These are phyloP conservation scores for Lasiosphaeria miniovina DNA, from an alignment of 495 filamentous ascomycete genomes.

Conservation along the genomic window DNA sequence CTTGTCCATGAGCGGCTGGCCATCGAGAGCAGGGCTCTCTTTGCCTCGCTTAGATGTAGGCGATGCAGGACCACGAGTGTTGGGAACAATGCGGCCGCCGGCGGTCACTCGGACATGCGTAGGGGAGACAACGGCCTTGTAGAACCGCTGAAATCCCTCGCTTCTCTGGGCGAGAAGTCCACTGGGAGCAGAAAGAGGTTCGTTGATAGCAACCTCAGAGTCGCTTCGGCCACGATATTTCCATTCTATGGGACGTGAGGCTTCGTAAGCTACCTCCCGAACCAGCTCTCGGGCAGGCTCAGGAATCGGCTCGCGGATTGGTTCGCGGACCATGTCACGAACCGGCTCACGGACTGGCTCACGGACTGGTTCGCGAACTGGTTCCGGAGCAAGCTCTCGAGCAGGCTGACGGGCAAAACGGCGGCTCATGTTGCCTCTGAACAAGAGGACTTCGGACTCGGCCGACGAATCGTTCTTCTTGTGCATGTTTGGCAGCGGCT, in stretches of 20 bases:
- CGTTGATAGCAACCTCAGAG: slow-evolving; percentile 28
- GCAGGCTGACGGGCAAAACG: slow-evolving; percentile 13
- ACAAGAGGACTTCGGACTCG: slow-evolving; percentile 28
- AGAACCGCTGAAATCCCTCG: slow-evolving; percentile 56
- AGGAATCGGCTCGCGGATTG: slow-evolving; percentile 7
- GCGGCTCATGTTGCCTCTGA: slow-evolving; percentile 29
- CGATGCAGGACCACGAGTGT: slow-evolving; percentile 46
- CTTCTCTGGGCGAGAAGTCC: slow-evolving; percentile 44
- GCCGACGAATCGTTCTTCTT: slow-evolving; percentile 24
- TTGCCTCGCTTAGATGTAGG: slow-evolving; percentile 42
- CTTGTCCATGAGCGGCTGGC: slow-evolving; percentile 16
- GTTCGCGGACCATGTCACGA: not conserved
- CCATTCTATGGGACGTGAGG: slow-evolving; percentile 30
- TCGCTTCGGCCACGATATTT: slow-evolving; percentile 41
- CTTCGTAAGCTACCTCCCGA: slow-evolving; percentile 5
- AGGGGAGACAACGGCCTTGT: slow-evolving; percentile 53
- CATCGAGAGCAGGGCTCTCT: slow-evolving; percentile 27
- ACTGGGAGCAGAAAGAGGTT: slow-evolving; percentile 47
- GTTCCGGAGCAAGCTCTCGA: slow-evolving; percentile 6
- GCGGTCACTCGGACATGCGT: slow-evolving; percentile 56
- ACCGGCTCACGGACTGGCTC: slow-evolving; percentile 2
- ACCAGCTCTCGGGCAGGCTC: slow-evolving; percentile 3
- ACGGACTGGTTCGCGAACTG: slow-evolving; percentile 8
- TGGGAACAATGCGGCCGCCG: slow-evolving; percentile 54
- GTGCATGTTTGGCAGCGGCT: slow-evolving; percentile 20